Conservation (phyloP, 352 stramenopile species). For the Phytophthora nicotianae region DNA sequence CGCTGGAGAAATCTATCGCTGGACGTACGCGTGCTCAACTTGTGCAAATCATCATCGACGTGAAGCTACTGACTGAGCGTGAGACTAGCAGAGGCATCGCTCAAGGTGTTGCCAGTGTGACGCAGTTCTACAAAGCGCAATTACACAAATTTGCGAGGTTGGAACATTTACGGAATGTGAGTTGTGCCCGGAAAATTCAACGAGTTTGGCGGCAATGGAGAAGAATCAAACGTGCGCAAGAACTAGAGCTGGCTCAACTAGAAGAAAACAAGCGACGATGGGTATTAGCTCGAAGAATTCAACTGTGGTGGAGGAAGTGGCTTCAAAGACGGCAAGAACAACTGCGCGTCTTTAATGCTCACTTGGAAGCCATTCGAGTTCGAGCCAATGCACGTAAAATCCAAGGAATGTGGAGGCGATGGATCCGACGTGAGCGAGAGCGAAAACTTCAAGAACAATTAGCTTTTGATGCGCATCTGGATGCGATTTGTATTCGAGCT, state of each 20-base stretch:
- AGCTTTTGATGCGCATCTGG: slow-evolving; percentile 5
- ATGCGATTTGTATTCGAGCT: slow-evolving; percentile 4
- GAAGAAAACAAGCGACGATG: slow-evolving; percentile 14
- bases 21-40: slow-evolving; percentile 32
- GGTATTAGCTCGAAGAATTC: slow-evolving; percentile 18
- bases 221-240: slow-evolving; percentile 16
- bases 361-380: slow-evolving; percentile 5
- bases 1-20: slow-evolving; percentile 26
- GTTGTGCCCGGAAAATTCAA: slow-evolving; percentile 33
- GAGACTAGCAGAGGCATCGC: slow-evolving; percentile 16
- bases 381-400: slow-evolving; percentile 24
- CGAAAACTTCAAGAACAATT: slow-evolving; percentile 9
- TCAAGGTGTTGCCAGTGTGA: slow-evolving; percentile 14
- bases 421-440: slow-evolving; percentile 2
- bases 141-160: slow-evolving; percentile 16
- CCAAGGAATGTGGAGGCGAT: slow-evolving; percentile 15
- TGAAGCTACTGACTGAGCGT: slow-evolving; percentile 38
- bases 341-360: slow-evolving; percentile 4
- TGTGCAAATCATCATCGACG: slow-evolving; percentile 40
- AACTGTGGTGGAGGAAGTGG: slow-evolving; percentile 29
- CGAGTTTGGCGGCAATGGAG: slow-evolving; percentile 24
- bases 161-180: slow-evolving; percentile 18
- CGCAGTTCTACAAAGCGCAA: slow-evolving; percentile 11
- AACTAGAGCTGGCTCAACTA: slow-evolving; percentile 10
- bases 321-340: slow-evolving; percentile 19